Percentiles rank a stretch among this genome's conserved stretches.
Evolutionary conservation across 2,329 filamentous ascomycete species (phyloP).

Genomic region (Diaporthe vaccinii): DNA sequence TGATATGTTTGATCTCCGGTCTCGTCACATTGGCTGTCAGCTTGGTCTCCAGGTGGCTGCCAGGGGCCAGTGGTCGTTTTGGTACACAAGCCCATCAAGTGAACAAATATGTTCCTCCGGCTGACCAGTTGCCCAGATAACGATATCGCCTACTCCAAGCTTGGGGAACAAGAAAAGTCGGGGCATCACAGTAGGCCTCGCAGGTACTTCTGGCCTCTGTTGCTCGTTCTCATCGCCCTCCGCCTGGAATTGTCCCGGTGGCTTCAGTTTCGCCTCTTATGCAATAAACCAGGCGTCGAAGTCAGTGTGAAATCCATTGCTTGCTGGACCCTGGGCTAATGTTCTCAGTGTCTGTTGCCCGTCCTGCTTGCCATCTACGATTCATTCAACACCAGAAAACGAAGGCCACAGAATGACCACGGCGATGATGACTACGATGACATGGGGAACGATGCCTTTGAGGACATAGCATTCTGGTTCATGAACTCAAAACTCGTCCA

Average conservation of each 20-base stretch:
- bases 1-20: conserved; percentile 62
- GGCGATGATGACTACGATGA: conserved; percentile 61
- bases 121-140: conserved; percentile 43
- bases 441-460: conserved; percentile 59
- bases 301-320: conserved; percentile 46
- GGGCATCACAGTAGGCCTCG: conserved; percentile 61
- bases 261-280: conserved; percentile 63
- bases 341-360: conserved; percentile 61
- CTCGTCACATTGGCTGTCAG: conserved; percentile 57
- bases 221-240: conserved; percentile 60
- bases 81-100: conserved; percentile 45
- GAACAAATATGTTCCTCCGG: not conserved
- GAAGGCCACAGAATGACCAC: conserved; percentile 45
- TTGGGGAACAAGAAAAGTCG: conserved; percentile 51
- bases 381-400: conserved; percentile 54
- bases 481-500: conserved; percentile 56
- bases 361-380: conserved; percentile 60
- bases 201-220: conserved; percentile 58
- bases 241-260: conserved; percentile 63
- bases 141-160: conserved; percentile 44
- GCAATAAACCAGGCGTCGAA: conserved; percentile 64
- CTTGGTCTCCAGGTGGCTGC: conserved; percentile 60
- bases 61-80: conserved; percentile 62
- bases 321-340: not conserved
- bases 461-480: conserved; percentile 64